A percentile compares a stretch with the other conserved stretches of the same genome.
phyloP scores from a whole-genome alignment of 1,284 basidiomycete genomes.

The Wallemia mellicola region DNA sequence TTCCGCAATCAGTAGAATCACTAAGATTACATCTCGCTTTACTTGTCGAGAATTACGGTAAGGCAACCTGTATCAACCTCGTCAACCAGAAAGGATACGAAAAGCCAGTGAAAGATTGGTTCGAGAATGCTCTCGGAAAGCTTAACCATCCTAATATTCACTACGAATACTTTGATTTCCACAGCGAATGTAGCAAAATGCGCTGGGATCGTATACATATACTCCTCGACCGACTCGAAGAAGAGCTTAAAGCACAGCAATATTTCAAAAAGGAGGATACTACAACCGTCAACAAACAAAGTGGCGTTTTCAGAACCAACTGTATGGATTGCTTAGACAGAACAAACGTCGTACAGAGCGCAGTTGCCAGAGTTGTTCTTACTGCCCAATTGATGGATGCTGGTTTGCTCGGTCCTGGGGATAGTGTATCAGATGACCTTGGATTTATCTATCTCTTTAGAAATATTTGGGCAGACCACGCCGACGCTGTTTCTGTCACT shows the following conservation, averaged over 20 bases:
- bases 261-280: slow-evolving; percentile 26
- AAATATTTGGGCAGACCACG: slow-evolving; percentile 92
- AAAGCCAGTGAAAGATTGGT: slow-evolving; percentile 82
- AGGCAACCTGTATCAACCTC: slow-evolving; percentile 58
- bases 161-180: slow-evolving; percentile 96
- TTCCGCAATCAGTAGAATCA: slow-evolving; percentile 46
- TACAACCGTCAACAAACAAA: slow-evolving; percentile 10
- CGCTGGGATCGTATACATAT: slow-evolving; percentile 74
- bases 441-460: slow-evolving; percentile 55
- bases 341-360: slow-evolving; percentile 83
- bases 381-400: slow-evolving; percentile 43
- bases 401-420: slow-evolving; percentile 36
- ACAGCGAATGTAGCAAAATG: slow-evolving; percentile 81
- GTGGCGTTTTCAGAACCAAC: slow-evolving; percentile 20
- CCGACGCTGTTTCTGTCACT: slow-evolving; percentile 62
- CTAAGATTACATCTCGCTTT: slow-evolving; percentile 45
- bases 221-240: slow-evolving; percentile 45
- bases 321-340: slow-evolving; percentile 84
- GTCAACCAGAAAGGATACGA: slow-evolving; percentile 91
- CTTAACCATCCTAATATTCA: slow-evolving; percentile 33
- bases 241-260: slow-evolving; percentile 42
- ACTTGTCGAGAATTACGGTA: slow-evolving; percentile 46
- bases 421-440: slow-evolving; percentile 44
- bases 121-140: slow-evolving; percentile 38
- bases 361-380: slow-evolving; percentile 55